Percentiles rank a stretch among this genome's conserved stretches.
Conservation (phyloP, 1,139 yeast genomes). For the Taiozyma sp. region DNA sequence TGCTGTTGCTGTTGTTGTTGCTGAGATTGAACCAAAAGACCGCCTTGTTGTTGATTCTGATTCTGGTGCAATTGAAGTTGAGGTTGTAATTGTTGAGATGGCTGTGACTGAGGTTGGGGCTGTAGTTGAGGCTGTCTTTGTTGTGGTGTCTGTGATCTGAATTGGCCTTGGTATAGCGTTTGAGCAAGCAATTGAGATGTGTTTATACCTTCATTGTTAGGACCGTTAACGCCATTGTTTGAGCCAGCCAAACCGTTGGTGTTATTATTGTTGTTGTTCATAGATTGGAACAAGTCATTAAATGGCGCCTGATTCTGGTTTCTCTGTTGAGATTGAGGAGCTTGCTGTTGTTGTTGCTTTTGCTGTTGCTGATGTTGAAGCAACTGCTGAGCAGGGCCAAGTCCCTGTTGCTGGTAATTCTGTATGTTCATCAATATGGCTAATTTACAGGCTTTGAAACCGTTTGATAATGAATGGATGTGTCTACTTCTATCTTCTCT, state of each 20-base stretch:
- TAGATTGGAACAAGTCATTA: constrained; percentile 28
- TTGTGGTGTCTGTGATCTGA: constrained; percentile 27
- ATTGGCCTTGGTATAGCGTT: constrained; percentile 33
- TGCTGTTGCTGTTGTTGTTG: constrained; percentile 19
- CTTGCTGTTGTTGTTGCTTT: constrained; percentile 13
- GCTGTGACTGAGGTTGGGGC: constrained; percentile 26
- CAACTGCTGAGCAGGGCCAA: constrained; percentile 20
- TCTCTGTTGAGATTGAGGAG: constrained; percentile 4
- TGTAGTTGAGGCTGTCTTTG: constrained; percentile 30
- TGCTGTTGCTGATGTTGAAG: constrained; percentile 13
- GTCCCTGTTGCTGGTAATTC: constrained; percentile 19
- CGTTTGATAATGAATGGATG: not conserved
- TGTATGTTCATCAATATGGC: constrained; percentile 19
- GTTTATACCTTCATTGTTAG: constrained; percentile 16
- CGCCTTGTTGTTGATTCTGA: constrained; percentile 26
- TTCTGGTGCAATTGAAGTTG: constrained; percentile 24
- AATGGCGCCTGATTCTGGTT: constrained; percentile 21
- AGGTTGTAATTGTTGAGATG: constrained; percentile 24
- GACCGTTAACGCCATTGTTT: not conserved
- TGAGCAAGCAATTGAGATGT: constrained; percentile 33
- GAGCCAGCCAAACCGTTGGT: constrained; percentile 2
- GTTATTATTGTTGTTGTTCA: constrained; percentile 11
- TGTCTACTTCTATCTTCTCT: not conserved
- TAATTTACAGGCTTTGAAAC: not conserved
- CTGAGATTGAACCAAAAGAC: constrained; percentile 19